Evolutionary conservation across 176 grass and related monocot species (phyloP), one percentile per base, ranked within the genome.

Genomic region (Microstegium vimineum): DNA sequence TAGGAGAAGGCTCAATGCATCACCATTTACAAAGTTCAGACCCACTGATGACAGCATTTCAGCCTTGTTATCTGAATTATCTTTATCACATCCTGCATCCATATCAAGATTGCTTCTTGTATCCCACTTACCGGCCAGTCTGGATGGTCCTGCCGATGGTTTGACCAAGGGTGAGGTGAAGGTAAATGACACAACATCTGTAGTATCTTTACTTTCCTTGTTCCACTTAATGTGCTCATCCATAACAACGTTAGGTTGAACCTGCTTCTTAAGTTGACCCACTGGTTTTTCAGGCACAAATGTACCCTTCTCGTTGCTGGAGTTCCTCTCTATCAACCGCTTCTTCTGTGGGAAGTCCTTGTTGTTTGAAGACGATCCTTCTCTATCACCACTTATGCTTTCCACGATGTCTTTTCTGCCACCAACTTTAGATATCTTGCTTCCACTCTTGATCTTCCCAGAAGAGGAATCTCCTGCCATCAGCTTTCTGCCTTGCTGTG

Each of bases 321-420:
- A 87, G 85, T 73, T 79, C 74, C 83, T 80, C 70, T 92, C 90
- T 80, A 92, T 94, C 73, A 94, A 85, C 49, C 83, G 85, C 79
- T 92, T 97, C 87, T 97, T 97, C 69, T 94, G 89, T 27, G 91
- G 91, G 31, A 94, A 97, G 66, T 94, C 89, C 43, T 94, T 97
- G 46, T 90, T 94, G 59, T 77, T 92, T 73, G 90, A 85, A 13
- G 80, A 71, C 8, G 90, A 86, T 49, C 70, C 83, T 73, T 97
- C 90, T 81, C 69, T 74, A 40, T 83, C 90, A 60, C 77, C 80
- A 36, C 74, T 61, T 78, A 84, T 77, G 76, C 54, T 87, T 74
- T 89, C 83, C 23, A 91, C 36, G 46, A 81, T 64, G 75, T 86
- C 80, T 43, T 92, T 92, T 63, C 81, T 90, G 7, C 77, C 85